Evolutionary conservation across 2,329 filamentous ascomycete species (phyloP).

Genomic region (Shiraia bambusicola): DNA sequence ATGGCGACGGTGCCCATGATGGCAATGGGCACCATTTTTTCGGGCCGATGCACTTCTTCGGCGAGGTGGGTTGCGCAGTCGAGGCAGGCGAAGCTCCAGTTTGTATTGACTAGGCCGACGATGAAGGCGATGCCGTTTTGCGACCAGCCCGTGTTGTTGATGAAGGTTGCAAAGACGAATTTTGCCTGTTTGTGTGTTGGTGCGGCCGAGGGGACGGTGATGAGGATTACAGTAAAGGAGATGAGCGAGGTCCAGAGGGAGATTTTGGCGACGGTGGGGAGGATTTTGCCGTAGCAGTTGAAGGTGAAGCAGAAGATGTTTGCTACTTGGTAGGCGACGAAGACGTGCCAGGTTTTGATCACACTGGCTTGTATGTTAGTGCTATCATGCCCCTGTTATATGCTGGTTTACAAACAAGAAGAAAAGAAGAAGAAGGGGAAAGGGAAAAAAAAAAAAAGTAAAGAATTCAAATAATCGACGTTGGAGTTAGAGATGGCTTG

Average conservation of each 20-base stretch:
- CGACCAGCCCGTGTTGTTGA: conserved; percentile 54
- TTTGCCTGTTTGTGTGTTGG: conserved; percentile 48
- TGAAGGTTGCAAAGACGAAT: conserved; percentile 56
- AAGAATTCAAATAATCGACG: too few species aligned
- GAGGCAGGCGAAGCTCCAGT: conserved; percentile 54
- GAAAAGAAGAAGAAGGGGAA: too few species aligned
- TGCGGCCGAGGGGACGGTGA: conserved; percentile 50
- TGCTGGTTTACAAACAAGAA: too few species aligned
- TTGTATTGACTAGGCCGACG: conserved; percentile 54
- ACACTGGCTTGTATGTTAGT: conserved; percentile 22
- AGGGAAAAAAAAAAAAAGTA: too few species aligned
- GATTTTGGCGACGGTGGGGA: conserved; percentile 45
- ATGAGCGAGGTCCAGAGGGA: conserved; percentile 51
- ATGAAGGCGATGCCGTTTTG: conserved; percentile 54
- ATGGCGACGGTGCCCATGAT: conserved; percentile 54
- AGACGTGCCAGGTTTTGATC: conserved; percentile 41
- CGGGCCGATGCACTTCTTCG: conserved; percentile 52
- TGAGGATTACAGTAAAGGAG: conserved; percentile 52
- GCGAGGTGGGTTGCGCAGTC: conserved; percentile 55
- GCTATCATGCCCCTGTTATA: too few species aligned
- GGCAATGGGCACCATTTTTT: conserved; percentile 52
- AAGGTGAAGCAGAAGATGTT: conserved; percentile 54
- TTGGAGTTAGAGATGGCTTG: conserved; percentile 3
- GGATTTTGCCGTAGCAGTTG: conserved; percentile 47
- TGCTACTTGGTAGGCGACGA: conserved; percentile 51